Percentiles rank a stretch among this genome's conserved stretches.
Evolutionary conservation across 768 basidiomycete genomes (phyloP).

Genomic region (Suillus brevipes): DNA sequence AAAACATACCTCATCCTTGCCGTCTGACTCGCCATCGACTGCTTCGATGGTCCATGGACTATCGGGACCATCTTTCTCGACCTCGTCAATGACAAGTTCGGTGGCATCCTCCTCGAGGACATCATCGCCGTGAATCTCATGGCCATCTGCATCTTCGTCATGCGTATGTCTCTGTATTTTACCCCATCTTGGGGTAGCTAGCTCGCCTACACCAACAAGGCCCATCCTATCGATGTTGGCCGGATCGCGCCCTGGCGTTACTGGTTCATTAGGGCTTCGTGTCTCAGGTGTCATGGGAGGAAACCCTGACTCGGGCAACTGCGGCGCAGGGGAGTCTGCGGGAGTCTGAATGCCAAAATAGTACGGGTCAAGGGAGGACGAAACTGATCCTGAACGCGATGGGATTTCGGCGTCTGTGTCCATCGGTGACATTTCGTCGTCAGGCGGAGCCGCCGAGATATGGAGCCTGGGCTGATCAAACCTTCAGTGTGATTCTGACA

Average conservation of each 20-base stretch:
- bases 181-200: conserved; percentile 94
- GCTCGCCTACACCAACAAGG: conserved; percentile 93
- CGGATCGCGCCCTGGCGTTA: conserved; percentile 72
- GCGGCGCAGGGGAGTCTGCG: conserved; percentile 62
- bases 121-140: conserved; percentile 37
- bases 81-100: conserved; percentile 30
- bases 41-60: conserved; percentile 91
- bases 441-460: conserved; percentile 42
- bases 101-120: conserved; percentile 29
- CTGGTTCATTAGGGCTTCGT: conserved; percentile 48
- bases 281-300: conserved; percentile 66
- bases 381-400: conserved; percentile 72
- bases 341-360: conserved; percentile 78
- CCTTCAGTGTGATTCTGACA: conserved; percentile 8
- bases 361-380: conserved; percentile 85
- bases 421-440: conserved; percentile 25
- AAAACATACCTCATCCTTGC: conserved; percentile 60
- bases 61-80: conserved; percentile 60
- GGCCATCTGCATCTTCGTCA: conserved; percentile 34
- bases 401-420: conserved; percentile 46
- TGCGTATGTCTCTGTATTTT: conserved; percentile 47
- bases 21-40: conserved; percentile 75
- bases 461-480: conserved; percentile 46
- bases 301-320: conserved; percentile 34
- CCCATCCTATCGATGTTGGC: conserved; percentile 81